Evolutionary conservation across 2,329 filamentous ascomycete species (phyloP).

Genomic region (Macroventuria anomochaeta): DNA sequence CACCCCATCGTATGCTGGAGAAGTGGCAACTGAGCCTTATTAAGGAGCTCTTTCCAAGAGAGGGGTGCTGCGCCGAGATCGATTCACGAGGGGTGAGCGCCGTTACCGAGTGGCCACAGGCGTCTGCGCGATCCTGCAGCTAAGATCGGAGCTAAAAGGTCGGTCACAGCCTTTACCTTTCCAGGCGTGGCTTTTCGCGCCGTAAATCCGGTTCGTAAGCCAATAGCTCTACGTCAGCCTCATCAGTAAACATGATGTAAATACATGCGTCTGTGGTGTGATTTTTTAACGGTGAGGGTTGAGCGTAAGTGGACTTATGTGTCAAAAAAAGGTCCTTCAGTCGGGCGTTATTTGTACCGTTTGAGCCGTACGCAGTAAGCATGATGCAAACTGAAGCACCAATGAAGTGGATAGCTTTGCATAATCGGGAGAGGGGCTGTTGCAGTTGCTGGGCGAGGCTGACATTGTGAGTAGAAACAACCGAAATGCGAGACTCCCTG

Average conservation of each 20-base stretch:
- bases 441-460: neutral
- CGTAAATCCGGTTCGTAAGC: neutral
- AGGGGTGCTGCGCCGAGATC: constrained; percentile 1
- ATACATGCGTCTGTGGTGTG: constrained; percentile 2
- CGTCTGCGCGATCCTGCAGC: constrained; percentile 17
- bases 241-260: constrained; percentile 11
- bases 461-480: neutral
- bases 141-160: constrained; percentile 11
- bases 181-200: neutral
- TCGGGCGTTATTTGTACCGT: neutral
- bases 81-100: constrained; percentile 2
- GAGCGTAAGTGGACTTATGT: neutral
- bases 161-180: constrained; percentile 2
- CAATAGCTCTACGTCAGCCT: constrained; percentile 5
- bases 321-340: neutral
- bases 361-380: neutral
- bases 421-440: neutral
- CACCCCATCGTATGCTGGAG: neutral
- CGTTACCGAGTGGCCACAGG: constrained; percentile 7
- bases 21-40: neutral
- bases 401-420: neutral
- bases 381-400: neutral
- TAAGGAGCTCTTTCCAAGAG: neutral
- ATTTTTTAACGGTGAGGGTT: neutral
- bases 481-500: neutral